Evolutionary conservation across 1,139 yeast species (phyloP).

Genomic region (Eremothecium coryli): DNA sequence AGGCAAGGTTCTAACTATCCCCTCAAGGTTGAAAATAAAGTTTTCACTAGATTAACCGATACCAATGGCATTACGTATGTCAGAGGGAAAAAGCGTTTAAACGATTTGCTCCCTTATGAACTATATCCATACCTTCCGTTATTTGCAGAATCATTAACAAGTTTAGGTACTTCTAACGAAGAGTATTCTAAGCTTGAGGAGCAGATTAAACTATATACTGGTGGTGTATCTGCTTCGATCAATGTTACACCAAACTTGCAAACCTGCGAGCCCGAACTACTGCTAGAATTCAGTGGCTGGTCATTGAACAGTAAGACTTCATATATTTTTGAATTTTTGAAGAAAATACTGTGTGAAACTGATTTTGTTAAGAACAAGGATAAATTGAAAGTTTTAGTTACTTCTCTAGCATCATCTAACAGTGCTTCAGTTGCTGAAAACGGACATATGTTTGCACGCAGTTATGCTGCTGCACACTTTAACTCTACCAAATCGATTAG

Average conservation of each 20-base stretch:
- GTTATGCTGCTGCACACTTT: conserved; percentile 56
- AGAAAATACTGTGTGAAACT: conserved; percentile 59
- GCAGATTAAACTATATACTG: conserved; percentile 71
- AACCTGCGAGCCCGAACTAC: conserved; percentile 34
- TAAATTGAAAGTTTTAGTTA: conserved; percentile 65
- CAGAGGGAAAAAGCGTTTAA: conserved; percentile 48
- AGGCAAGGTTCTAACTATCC: conserved; percentile 40
- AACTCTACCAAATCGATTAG: conserved; percentile 51
- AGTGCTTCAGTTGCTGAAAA: conserved; percentile 71
- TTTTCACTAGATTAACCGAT: conserved; percentile 44
- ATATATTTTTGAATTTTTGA: conserved; percentile 56
- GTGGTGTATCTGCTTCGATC: conserved; percentile 63
- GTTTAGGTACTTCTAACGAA: conserved; percentile 66
- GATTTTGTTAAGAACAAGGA: conserved; percentile 56
- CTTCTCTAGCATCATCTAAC: conserved; percentile 68
- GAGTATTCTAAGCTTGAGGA: conserved; percentile 79
- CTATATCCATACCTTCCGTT: conserved; percentile 65
- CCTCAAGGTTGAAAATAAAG: conserved; percentile 25
- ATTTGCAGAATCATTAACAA: conserved; percentile 71
- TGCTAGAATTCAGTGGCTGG: conserved; percentile 56
- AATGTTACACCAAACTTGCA: conserved; percentile 49
- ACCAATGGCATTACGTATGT: conserved; percentile 72
- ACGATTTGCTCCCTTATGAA: conserved; percentile 46
- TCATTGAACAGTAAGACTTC: conserved; percentile 58
- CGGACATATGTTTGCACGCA: conserved; percentile 80